phyloP scores from a whole-genome alignment of 805 yeast species.

The Saccharomycopsis sp. region DNA sequence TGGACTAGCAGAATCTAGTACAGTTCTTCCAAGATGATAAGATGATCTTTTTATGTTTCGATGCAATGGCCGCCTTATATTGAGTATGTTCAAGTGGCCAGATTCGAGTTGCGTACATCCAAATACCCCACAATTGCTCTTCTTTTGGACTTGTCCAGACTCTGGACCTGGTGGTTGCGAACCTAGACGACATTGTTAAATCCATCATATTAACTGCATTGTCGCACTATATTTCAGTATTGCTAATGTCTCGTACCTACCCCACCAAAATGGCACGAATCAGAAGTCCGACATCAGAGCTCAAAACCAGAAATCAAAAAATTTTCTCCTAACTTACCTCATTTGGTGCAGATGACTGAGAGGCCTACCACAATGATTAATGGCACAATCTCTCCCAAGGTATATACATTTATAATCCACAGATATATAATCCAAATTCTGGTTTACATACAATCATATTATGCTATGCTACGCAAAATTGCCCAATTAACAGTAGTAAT shows the following conservation, averaged over 20 bases:
- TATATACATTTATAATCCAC: no score
- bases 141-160: constrained; percentile 64
- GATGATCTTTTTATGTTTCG: constrained; percentile 80
- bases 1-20: constrained; percentile 69
- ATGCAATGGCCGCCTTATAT: constrained; percentile 74
- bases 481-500: no score
- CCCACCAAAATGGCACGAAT: no score
- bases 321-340: neutral
- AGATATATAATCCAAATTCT: no score
- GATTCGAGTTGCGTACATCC: constrained; percentile 47
- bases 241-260: no score
- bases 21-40: constrained; percentile 66
- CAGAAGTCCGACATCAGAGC: no score
- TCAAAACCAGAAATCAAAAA: neutral
- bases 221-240: no score
- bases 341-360: neutral
- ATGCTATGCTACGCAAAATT: no score
- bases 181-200: no score
- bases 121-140: constrained; percentile 78
- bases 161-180: constrained; percentile 77
- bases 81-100: constrained; percentile 39
- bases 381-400: neutral
- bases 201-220: no score
- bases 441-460: no score
- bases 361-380: neutral